A percentile compares a stretch with the other conserved stretches of the same genome.
phyloP scores from a whole-genome alignment of 2,329 filamentous ascomycete species.

The Colletotrichum plurivorum region DNA sequence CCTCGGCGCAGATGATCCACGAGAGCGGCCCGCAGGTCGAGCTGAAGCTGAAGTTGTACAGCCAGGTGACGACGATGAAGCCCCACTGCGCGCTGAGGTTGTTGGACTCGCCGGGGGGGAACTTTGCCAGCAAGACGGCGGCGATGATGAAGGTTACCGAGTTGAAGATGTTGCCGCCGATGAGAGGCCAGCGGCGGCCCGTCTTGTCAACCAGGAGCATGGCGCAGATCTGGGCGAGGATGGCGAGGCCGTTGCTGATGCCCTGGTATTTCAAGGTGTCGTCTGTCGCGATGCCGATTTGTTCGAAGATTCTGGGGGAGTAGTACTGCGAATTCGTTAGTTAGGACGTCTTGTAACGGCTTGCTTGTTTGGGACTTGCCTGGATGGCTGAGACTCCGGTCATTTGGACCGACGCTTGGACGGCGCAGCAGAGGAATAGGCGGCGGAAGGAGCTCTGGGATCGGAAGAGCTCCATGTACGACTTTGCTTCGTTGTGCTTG shows the following conservation, averaged over 20 bases:
- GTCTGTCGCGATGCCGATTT: conserved; percentile 76
- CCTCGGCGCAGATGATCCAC: conserved; percentile 76
- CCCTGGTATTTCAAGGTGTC: conserved; percentile 82
- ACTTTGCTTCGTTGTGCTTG: conserved; percentile 78
- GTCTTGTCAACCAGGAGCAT: conserved; percentile 78
- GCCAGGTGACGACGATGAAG: conserved; percentile 81
- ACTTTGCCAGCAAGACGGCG: conserved; percentile 64
- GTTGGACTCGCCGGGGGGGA: conserved; percentile 68
- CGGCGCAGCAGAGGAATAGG: conserved; percentile 76
- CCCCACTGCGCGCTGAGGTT: conserved; percentile 65
- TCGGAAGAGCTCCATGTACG: conserved; percentile 77
- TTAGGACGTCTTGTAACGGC: not conserved
- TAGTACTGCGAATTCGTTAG: conserved; percentile 65
- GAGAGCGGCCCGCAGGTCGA: conserved; percentile 74
- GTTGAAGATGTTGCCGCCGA: conserved; percentile 79
- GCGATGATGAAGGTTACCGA: conserved; percentile 80
- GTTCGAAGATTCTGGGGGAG: conserved; percentile 74
- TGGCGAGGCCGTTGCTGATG: conserved; percentile 79
- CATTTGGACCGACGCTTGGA: conserved; percentile 83
- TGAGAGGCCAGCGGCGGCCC: conserved; percentile 80
- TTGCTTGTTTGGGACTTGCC: conserved; percentile 70
- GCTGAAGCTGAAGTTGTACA: conserved; percentile 85
- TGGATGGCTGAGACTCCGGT: conserved; percentile 77
- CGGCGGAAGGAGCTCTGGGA: conserved; percentile 75
- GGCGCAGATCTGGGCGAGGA: conserved; percentile 77